phyloP scores from a whole-genome alignment of 495 filamentous ascomycete genomes.

The Podospora tetraspora region DNA sequence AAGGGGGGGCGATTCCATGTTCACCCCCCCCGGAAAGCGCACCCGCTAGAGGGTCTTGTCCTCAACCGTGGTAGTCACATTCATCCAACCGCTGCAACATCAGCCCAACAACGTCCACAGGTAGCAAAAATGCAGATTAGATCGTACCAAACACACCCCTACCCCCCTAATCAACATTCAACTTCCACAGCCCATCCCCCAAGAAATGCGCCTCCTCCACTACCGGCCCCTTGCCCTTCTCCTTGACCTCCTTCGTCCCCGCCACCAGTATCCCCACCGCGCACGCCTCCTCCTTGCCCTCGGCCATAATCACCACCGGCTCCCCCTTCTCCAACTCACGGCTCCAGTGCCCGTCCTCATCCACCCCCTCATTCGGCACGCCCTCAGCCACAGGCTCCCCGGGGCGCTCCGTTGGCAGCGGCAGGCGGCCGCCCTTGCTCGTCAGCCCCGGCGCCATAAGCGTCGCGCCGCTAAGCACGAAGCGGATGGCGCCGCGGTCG shows the following conservation, averaged over 20 bases:
- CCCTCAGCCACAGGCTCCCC: slow-evolving; percentile 32
- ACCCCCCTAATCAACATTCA: slow-evolving; percentile 56
- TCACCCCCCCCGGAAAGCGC: neutral
- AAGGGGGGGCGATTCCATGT: neutral
- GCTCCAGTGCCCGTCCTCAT: slow-evolving; percentile 47
- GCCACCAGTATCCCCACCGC: slow-evolving; percentile 79
- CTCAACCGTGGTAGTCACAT: neutral
- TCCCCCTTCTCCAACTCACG: slow-evolving; percentile 65
- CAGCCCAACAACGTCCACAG: neutral
- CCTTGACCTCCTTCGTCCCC: slow-evolving; percentile 88
- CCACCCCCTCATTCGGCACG: slow-evolving; percentile 39
- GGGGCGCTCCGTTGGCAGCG: slow-evolving; percentile 34
- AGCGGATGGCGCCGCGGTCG: slow-evolving; percentile 93
- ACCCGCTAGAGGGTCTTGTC: neutral
- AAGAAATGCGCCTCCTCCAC: slow-evolving; percentile 91
- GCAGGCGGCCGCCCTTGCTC: slow-evolving; percentile 70
- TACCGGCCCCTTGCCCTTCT: slow-evolving; percentile 84
- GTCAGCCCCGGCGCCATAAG: slow-evolving; percentile 95
- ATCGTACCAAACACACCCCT: neutral
- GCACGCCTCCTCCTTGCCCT: slow-evolving; percentile 91
- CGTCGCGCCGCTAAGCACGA: slow-evolving; percentile 85
- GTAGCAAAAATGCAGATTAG: neutral
- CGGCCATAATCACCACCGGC: slow-evolving; percentile 81
- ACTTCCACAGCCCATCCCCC: slow-evolving; percentile 89
- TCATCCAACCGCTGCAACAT: neutral